A percentile compares a stretch with the other conserved stretches of the same genome.
phyloP scores from a whole-genome alignment of 2,329 filamentous ascomycete genomes.

The Ophidiomyces ophidiicola region DNA sequence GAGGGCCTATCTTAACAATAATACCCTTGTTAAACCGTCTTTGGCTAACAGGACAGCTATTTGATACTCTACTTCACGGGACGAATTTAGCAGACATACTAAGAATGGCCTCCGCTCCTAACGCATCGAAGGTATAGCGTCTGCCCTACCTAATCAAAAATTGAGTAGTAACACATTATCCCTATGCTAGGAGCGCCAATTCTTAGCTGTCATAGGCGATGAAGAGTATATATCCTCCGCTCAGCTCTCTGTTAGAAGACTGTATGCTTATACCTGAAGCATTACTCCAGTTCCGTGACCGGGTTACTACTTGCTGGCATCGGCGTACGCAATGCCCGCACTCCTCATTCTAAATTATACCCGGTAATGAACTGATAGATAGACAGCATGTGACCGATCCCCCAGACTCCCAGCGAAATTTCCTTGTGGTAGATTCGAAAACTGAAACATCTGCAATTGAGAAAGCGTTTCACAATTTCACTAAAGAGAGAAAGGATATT shows the following conservation, averaged over 20 bases:
- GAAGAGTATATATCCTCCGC: constrained; percentile 46
- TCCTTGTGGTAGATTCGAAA: constrained; percentile 89
- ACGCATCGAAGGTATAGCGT: constrained; percentile 44
- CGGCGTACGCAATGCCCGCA: constrained; percentile 50
- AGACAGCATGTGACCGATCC: constrained; percentile 75
- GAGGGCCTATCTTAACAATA: no score
- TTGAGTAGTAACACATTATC: not conserved
- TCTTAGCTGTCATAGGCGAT: constrained; percentile 94
- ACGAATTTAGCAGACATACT: not conserved
- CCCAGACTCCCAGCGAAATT: constrained; percentile 90
- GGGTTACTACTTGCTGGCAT: constrained; percentile 90
- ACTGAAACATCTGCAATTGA: constrained; percentile 83
- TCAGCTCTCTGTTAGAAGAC: not conserved
- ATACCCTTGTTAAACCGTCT: no score
- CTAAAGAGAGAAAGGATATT: constrained; percentile 84
- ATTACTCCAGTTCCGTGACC: constrained; percentile 65
- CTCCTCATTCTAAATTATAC: not conserved
- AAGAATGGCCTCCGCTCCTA: constrained; percentile 47
- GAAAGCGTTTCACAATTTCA: constrained; percentile 79
- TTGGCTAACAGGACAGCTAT: no score
- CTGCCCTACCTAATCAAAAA: not conserved
- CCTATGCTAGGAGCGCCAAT: constrained; percentile 61
- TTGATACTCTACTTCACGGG: not conserved
- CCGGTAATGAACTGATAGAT: no score
- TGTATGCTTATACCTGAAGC: constrained; percentile 2